Conservation (phyloP, 1,139 yeast species). For the Geotrichum restrictum region DNA sequence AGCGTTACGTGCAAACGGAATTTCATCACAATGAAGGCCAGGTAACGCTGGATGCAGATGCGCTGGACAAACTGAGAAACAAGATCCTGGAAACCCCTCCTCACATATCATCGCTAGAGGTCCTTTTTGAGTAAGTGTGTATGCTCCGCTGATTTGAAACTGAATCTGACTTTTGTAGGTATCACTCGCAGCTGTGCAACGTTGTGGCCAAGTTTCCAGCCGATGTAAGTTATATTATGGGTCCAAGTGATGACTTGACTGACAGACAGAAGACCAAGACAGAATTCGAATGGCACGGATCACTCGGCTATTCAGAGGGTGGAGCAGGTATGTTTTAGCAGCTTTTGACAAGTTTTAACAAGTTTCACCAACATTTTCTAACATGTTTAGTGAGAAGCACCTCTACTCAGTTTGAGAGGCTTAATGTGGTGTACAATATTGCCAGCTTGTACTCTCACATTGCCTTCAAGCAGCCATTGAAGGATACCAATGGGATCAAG, state of each 20-base stretch:
- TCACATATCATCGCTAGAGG: constrained; percentile 33
- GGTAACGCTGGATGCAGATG: constrained; percentile 52
- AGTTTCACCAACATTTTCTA: too few relatives aligned
- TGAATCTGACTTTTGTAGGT: constrained; percentile 26
- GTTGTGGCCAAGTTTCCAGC: constrained; percentile 45
- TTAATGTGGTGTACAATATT: constrained; percentile 63
- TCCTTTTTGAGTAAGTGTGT: constrained; percentile 26
- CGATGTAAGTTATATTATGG: constrained; percentile 32
- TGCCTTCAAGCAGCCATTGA: constrained; percentile 39
- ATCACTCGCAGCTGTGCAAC: constrained; percentile 38
- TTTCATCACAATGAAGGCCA: constrained; percentile 62
- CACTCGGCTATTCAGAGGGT: constrained; percentile 53
- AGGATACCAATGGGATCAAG: constrained; percentile 54
- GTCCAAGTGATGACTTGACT: not conserved
- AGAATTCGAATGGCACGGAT: constrained; percentile 68
- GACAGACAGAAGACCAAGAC: constrained; percentile 30
- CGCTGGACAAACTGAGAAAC: constrained; percentile 43
- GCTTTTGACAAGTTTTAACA: constrained; percentile 23
- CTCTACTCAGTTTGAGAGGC: constrained; percentile 55
- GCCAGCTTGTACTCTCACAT: constrained; percentile 61
- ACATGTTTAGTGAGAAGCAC: constrained; percentile 40
- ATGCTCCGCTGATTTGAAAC: not conserved
- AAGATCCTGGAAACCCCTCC: constrained; percentile 35
- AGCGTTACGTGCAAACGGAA: constrained; percentile 52
- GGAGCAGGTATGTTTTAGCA: constrained; percentile 34